Evolutionary conservation across 192 early-diverging fungal genomes (phyloP).

Genomic region (Cetraspora pellucida): DNA sequence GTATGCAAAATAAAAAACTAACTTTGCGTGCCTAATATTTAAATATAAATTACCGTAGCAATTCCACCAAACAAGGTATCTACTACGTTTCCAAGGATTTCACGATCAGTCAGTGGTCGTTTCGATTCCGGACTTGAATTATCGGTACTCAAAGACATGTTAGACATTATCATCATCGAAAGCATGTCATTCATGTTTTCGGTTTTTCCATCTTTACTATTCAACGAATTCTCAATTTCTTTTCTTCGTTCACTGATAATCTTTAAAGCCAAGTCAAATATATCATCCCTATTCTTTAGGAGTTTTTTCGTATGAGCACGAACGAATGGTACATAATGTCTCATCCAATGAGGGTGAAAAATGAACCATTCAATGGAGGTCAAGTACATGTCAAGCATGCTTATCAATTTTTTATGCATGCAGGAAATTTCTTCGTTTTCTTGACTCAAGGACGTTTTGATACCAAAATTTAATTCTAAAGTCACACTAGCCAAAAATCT

Average conservation of each 20-base stretch:
- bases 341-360: neutral
- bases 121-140: neutral
- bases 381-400: neutral
- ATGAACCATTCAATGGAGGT: neutral
- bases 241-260: constrained; percentile 17
- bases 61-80: neutral
- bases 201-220: neutral
- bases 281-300: neutral
- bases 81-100: neutral
- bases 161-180: neutral
- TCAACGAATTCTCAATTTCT: neutral
- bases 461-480: neutral
- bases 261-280: neutral
- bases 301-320: neutral
- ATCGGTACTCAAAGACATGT: neutral
- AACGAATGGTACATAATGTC: neutral
- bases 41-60: constrained; percentile 15
- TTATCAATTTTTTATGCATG: neutral
- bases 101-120: constrained; percentile 18
- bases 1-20: too few species aligned
- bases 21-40: too few species aligned
- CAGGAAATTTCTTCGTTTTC: too few species aligned
- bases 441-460: neutral
- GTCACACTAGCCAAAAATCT: neutral
- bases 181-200: neutral